phyloP scores from a whole-genome alignment of 148 eudicot species.

The Pouteria glomerata region DNA sequence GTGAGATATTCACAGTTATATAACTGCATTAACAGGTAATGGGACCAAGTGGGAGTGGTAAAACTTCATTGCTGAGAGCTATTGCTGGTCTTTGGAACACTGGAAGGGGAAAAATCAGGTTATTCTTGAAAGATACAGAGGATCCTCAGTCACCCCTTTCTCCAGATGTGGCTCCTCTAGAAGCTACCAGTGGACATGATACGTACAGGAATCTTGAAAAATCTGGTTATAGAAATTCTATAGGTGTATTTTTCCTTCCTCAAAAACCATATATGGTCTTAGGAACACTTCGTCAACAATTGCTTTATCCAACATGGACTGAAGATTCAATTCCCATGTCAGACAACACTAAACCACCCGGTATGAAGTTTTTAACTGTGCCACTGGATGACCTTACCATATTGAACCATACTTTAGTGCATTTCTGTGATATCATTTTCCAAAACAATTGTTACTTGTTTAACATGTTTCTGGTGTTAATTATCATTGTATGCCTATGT shows the following conservation, averaged over 20 bases:
- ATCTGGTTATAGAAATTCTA: constrained; percentile 36
- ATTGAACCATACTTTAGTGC: not conserved
- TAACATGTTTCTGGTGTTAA: not conserved
- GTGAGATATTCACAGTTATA: constrained; percentile 12
- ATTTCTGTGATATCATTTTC: not conserved
- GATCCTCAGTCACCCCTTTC: constrained; percentile 18
- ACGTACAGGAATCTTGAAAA: constrained; percentile 20
- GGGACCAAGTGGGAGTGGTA: constrained; percentile 98
- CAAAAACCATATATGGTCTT: constrained; percentile 95
- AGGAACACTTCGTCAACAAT: constrained; percentile 94
- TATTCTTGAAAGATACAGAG: constrained; percentile 37
- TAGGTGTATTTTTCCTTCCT: constrained; percentile 85
- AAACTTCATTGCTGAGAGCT: constrained; percentile 90
- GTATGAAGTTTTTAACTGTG: constrained; percentile 29
- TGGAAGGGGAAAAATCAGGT: constrained; percentile 75
- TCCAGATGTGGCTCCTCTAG: constrained; percentile 17
- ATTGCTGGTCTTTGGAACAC: constrained; percentile 94
- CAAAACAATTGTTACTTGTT: not conserved
- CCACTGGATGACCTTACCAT: not conserved
- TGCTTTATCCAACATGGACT: constrained; percentile 93
- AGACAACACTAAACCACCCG: constrained; percentile 37
- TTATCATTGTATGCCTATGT: not conserved
- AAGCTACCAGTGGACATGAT: constrained; percentile 13
- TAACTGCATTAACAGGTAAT: constrained; percentile 48
- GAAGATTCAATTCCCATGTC: constrained; percentile 32